These are phyloP conservation scores for Batkoa obscura DNA, from an alignment of 371 early-diverging fungal genomes.

Conservation along the genomic window DNA sequence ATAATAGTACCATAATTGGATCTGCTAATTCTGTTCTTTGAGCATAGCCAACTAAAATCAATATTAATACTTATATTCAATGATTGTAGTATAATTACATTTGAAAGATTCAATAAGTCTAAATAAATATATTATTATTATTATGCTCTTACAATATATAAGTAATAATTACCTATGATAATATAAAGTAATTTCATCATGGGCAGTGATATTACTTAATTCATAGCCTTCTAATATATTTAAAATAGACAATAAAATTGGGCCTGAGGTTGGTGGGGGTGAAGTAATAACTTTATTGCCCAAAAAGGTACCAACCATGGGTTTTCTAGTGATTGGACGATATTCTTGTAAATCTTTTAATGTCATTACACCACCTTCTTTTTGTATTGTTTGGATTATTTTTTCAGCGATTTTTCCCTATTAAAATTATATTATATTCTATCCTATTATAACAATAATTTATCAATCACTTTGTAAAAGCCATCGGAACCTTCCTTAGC, in stretches of 20 bases:
- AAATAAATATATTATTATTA: constrained; percentile 34
- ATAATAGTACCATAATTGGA: constrained; percentile 33
- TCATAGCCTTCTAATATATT: constrained; percentile 80
- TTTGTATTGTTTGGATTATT: constrained; percentile 43
- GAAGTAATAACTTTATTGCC: constrained; percentile 35
- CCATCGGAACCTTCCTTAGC: constrained; percentile 56
- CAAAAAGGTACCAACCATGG: constrained; percentile 51
- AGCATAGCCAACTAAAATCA: constrained; percentile 72
- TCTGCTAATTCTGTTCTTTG: constrained; percentile 70
- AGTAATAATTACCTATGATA: neutral
- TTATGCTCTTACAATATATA: too few species aligned
- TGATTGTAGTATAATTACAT: too few species aligned
- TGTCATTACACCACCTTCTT: constrained; percentile 64
- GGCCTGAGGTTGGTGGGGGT: constrained; percentile 62
- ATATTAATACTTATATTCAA: too few species aligned
- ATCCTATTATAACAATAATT: neutral
- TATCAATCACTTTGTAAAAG: constrained; percentile 43
- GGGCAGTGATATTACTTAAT: constrained; percentile 26
- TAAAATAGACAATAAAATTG: constrained; percentile 61
- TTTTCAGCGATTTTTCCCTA: constrained; percentile 53
- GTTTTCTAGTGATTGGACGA: constrained; percentile 31
- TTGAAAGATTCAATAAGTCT: constrained; percentile 82
- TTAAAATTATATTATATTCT: neutral
- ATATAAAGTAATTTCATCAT: too few species aligned
- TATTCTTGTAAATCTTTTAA: constrained; percentile 61